phyloP scores from a whole-genome alignment of 768 basidiomycete species.

The Trametes meyenii region DNA sequence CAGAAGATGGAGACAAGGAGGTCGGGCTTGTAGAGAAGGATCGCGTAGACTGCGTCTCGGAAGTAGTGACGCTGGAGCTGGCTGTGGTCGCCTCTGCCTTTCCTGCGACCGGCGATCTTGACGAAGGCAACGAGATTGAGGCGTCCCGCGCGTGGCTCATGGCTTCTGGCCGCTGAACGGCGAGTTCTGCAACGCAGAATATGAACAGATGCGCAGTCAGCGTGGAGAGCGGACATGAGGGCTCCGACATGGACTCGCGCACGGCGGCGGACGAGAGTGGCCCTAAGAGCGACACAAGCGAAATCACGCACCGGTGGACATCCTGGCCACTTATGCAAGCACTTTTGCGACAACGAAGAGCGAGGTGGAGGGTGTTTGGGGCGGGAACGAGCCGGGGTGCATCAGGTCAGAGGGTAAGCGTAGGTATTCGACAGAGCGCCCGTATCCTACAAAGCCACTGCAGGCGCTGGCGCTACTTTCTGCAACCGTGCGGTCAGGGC shows the following conservation, averaged over 20 bases:
- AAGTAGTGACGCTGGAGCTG: slow-evolving; percentile 24
- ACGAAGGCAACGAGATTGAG: background rate
- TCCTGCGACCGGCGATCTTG: slow-evolving; percentile 5
- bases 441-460: slow-evolving; percentile 17
- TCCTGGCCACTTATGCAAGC: slow-evolving; percentile 17
- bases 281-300: slow-evolving; percentile 7
- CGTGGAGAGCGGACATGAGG: slow-evolving; percentile 21
- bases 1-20: slow-evolving; percentile 25
- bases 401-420: slow-evolving; percentile 39
- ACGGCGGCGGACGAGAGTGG: background rate
- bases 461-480: slow-evolving; percentile 13
- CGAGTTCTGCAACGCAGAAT: slow-evolving; percentile 13
- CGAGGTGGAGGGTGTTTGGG: slow-evolving; percentile 18
- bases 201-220: slow-evolving; percentile 24
- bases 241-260: slow-evolving; percentile 12
- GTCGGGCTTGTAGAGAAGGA: slow-evolving; percentile 20
- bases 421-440: slow-evolving; percentile 14
- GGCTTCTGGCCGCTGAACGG: slow-evolving; percentile 3
- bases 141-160: background rate
- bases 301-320: slow-evolving; percentile 30
- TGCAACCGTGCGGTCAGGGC: no score
- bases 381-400: slow-evolving; percentile 28
- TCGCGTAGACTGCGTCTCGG: slow-evolving; percentile 22
- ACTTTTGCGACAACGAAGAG: slow-evolving; percentile 5
- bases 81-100: slow-evolving; percentile 22